These are phyloP conservation scores for Amanita rimosa DNA, from an alignment of 768 basidiomycete species.

Conservation along the genomic window DNA sequence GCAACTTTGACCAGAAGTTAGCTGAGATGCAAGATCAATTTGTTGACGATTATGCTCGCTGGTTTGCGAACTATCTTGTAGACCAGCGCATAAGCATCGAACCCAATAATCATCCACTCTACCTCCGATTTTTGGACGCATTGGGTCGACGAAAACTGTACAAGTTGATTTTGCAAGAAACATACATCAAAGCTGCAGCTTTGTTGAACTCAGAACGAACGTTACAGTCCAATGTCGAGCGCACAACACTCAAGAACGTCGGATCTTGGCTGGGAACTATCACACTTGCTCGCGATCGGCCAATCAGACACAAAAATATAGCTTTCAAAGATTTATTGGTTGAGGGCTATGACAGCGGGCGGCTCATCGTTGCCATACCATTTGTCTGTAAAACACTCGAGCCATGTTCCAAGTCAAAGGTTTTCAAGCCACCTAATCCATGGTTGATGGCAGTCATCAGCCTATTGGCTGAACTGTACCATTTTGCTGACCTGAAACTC, in stretches of 20 bases:
- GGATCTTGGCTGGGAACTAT: constrained; percentile 92
- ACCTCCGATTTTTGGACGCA: constrained; percentile 87
- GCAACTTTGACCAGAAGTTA: constrained; percentile 84
- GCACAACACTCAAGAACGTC: constrained; percentile 84
- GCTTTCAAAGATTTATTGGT: constrained; percentile 97
- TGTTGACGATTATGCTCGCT: constrained; percentile 73
- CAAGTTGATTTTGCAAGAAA: constrained; percentile 87
- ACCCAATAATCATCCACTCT: constrained; percentile 93
- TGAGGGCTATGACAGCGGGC: constrained; percentile 88
- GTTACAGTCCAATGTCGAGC: constrained; percentile 75
- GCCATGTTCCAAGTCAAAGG: constrained; percentile 77
- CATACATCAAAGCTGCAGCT: constrained; percentile 73
- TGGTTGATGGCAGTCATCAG: constrained; percentile 96
- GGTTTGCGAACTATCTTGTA: constrained; percentile 98
- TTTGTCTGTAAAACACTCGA: constrained; percentile 97
- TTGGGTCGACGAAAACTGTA: constrained; percentile 57
- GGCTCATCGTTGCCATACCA: constrained; percentile 88
- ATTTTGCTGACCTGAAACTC: constrained; percentile 90
- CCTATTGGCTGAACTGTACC: constrained; percentile 91
- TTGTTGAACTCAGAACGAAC: constrained; percentile 90
- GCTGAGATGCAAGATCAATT: constrained; percentile 80
- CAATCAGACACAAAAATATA: constrained; percentile 86
- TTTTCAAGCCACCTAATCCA: constrained; percentile 95
- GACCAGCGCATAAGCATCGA: constrained; percentile 93
- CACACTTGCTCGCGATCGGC: constrained; percentile 85